These are phyloP conservation scores for Aspergillus udagawae DNA, from an alignment of 2,329 filamentous ascomycete species.

Conservation along the genomic window DNA sequence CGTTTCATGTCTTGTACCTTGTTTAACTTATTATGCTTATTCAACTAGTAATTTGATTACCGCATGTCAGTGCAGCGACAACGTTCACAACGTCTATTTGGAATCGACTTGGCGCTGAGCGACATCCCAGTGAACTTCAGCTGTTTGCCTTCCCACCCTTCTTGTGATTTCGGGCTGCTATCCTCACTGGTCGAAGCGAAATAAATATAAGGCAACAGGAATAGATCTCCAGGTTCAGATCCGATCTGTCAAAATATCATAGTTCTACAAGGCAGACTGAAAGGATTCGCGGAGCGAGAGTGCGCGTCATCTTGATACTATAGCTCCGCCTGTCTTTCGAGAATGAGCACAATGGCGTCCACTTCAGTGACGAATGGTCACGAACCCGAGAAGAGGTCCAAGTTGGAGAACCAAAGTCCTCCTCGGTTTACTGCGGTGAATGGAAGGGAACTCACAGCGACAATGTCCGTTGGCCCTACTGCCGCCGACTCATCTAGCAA, in stretches of 20 bases:
- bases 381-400: slow-evolving; percentile 32
- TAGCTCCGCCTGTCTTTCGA: slow-evolving; percentile 2
- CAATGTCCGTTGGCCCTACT: slow-evolving; percentile 9
- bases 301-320: background rate
- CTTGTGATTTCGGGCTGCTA: background rate
- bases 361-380: slow-evolving; percentile 31
- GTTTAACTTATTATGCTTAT: background rate
- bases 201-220: background rate
- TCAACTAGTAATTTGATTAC: background rate
- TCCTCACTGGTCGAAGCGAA: background rate
- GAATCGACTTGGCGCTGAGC: background rate
- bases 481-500: slow-evolving; percentile 14
- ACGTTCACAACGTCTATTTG: background rate
- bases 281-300: background rate
- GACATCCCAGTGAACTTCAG: background rate
- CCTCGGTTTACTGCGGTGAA: slow-evolving; percentile 46
- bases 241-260: background rate
- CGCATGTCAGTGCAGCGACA: background rate
- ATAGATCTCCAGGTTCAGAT: background rate
- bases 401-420: slow-evolving; percentile 36
- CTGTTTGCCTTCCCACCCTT: background rate
- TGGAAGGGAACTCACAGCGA: slow-evolving; percentile 30
- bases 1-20: background rate
- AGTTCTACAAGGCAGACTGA: background rate
- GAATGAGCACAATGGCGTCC: slow-evolving; percentile 35